These are phyloP conservation scores for Aspergillus piperis DNA, from an alignment of 2,329 filamentous ascomycete genomes.

Conservation along the genomic window DNA sequence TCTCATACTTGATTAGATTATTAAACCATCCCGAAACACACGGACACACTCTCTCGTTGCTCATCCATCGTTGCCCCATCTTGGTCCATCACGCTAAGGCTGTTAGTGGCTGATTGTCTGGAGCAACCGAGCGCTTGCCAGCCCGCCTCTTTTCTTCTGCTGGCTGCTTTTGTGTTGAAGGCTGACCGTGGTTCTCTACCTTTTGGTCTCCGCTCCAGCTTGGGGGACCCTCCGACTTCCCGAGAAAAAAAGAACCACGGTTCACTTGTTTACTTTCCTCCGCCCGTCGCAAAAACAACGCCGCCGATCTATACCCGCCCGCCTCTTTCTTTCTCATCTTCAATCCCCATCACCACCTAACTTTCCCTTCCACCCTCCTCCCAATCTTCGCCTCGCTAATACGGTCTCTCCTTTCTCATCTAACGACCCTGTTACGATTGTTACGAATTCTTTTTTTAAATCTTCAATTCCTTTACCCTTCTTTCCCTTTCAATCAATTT, in stretches of 20 bases:
- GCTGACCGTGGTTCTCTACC: constrained; percentile 5
- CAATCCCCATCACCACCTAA: background rate
- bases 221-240: constrained; percentile 19
- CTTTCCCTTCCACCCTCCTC: background rate
- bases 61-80: background rate
- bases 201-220: constrained; percentile 7
- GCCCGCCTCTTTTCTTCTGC: background rate
- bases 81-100: constrained; percentile 23
- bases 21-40: background rate
- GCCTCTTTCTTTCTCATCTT: constrained; percentile 4
- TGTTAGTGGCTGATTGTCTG: constrained; percentile 30
- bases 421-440: background rate
- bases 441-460: background rate
- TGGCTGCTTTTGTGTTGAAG: background rate
- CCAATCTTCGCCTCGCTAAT: constrained; percentile 7
- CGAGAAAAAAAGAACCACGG: constrained; percentile 31
- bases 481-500: background rate
- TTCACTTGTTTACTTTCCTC: constrained; percentile 36
- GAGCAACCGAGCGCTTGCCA: constrained; percentile 27
- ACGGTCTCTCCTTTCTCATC: constrained; percentile 9
- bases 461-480: background rate
- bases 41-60: background rate
- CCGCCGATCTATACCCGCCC: constrained; percentile 19
- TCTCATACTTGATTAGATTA: no score
- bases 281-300: constrained; percentile 27